Percentiles rank a stretch among this genome's conserved stretches.
Evolutionary conservation across 2,329 filamentous ascomycete species (phyloP).

Genomic region (Arachnomyces sp.): DNA sequence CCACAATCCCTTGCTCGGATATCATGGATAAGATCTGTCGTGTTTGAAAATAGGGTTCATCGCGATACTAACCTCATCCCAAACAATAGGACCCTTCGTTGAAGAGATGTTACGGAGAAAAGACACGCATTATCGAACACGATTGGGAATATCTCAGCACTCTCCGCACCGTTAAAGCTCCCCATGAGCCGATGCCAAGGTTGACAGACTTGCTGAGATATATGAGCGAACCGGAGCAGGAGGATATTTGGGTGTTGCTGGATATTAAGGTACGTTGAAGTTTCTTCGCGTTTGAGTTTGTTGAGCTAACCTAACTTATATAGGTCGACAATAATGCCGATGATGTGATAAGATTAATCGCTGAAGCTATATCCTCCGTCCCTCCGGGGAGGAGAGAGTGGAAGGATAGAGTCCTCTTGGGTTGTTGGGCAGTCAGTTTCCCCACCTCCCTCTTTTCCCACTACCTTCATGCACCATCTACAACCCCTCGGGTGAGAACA

Average conservation of each 20-base stretch:
- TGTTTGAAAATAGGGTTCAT: background rate
- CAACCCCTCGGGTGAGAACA: no score
- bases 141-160: conserved; percentile 65
- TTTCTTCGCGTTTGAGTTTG: conserved; percentile 1
- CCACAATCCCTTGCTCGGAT: background rate
- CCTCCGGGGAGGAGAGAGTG: conserved; percentile 48
- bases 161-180: conserved; percentile 58
- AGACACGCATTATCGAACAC: conserved; percentile 63
- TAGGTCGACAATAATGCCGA: conserved; percentile 42
- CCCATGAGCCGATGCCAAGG: conserved; percentile 63
- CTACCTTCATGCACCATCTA: no score
- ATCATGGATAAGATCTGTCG: no score
- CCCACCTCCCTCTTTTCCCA: background rate
- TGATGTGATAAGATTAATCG: conserved; percentile 61
- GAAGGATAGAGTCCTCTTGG: conserved; percentile 65
- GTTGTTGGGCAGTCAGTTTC: conserved; percentile 63
- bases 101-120: conserved; percentile 71
- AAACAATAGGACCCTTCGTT: conserved; percentile 62
- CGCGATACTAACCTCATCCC: conserved; percentile 6
- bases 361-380: conserved; percentile 52
- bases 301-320: conserved; percentile 1
- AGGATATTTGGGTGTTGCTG: conserved; percentile 69
- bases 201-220: conserved; percentile 67
- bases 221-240: conserved; percentile 54
- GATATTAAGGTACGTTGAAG: conserved; percentile 84